Evolutionary conservation across 1,284 basidiomycete genomes (phyloP), one percentile per base, ranked within the genome.

Genomic region (Ustilago lituana): DNA sequence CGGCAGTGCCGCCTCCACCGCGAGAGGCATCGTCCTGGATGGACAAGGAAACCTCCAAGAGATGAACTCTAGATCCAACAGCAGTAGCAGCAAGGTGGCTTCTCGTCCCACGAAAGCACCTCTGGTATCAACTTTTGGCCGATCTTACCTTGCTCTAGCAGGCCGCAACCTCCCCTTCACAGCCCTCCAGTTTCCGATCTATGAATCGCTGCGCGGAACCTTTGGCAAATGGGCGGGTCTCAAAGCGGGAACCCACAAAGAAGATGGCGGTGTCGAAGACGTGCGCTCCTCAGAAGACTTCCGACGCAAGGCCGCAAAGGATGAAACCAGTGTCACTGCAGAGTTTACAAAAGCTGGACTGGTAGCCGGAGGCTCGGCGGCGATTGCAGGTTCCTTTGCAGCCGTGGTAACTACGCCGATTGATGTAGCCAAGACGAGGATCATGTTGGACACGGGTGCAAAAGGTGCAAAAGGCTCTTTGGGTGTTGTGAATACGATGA

Each of bases 131-230:
- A 67, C 43, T 0, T 69, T 69, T 22, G 57, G 55, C 1, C 59
- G 73, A 6, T 73, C 75, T 1, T 79, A 77, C 29, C 44, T 73
- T 0, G 73, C 77, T 26, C 57, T 79, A 5, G 75, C 75, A 0
- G 75, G 77, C 4, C 55, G 77, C 1, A 79, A 79, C 31, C 51
- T 79, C 11, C 77, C 77, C n/a, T 77, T 77, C 47, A 79, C 77
- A 7, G 75, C 77, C 9, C 37, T 79, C 19, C 77, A 79, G 32
- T 79, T 79, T 23, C 77, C 77, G n/a, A 48, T 77, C 10, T 79
- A 79, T 49, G 77, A 79, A 50, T 55, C 69, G 8, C 52, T 77
- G 0, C 57, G 75, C 14, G 53, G 54, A 14, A 26, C 15, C 10
- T 33, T 79, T 4, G 63, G 63, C 11, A 41, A 49, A 7, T 56